Base-by-base conservation (phyloP, 2,329 filamentous ascomycete species). In the Diplocarpon mali region DNA sequence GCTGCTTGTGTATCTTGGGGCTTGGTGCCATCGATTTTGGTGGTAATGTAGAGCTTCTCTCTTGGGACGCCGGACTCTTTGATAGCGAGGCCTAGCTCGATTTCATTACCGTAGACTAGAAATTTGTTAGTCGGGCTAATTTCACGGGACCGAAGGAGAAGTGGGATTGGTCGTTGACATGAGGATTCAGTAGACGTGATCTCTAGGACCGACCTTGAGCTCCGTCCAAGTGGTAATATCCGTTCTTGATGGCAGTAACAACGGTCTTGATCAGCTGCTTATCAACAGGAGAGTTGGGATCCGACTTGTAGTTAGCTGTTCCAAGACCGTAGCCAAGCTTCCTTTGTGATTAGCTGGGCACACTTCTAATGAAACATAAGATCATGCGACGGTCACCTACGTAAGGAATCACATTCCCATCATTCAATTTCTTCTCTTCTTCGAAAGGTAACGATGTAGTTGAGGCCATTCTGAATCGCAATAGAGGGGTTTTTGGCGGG, bases 301-400 rank as follows among this genome's bases (percentile, higher is more conserved):
- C 65, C 8, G 69, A 64, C 53, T 74, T 74, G 60, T 75, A 84
- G 64, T 68, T 66, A 35, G 82, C 80, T 0, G 83, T 85, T 35
- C 84, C 83, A 3, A 84, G 74, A 17, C 84, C 84, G 56, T 84
- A 88, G 34, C 71, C 79, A 14, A 88, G 66, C 78, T 83, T 11
- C n/a, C 9, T 15, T n/a, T 35, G 5, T 17, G 3, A 47, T 20
- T n/a, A 15, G 34, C 34, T 35, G n/a, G n/a, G 20, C 20, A 24
- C 20, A 4, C 7, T 24, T 24, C 7, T 24, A 3, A 24, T 24
- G 20, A 24, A 24, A 7, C 7, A 24, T 24, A 24, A 24, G 20
- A 24, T 24, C 20, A 7, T 24, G 20, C 20, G 4, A 4, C 20
- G 20, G 3, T 24, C 13, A 45, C 54, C 50, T 65, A 81, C 78